Conservation (phyloP, 768 basidiomycete genomes). For the Leccinum uliginosum region DNA sequence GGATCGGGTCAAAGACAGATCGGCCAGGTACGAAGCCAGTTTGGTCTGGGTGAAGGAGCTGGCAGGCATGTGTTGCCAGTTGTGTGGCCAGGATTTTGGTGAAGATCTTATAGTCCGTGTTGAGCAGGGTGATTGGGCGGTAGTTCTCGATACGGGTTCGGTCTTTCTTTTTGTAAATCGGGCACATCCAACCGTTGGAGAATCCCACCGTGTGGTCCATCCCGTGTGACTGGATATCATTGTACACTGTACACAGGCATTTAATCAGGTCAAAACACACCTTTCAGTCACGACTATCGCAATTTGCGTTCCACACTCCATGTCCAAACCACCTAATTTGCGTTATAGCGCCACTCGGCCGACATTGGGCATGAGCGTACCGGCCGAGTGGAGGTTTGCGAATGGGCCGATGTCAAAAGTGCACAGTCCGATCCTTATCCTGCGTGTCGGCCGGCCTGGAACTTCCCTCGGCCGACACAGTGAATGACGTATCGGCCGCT, state of each 20-base stretch:
- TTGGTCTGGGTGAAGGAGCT: slow-evolving; percentile 22
- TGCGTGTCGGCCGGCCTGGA: too few species aligned
- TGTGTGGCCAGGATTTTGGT: slow-evolving; percentile 22
- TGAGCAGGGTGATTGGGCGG: slow-evolving; percentile 34
- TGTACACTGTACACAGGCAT: neutral
- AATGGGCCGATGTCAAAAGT: too few species aligned
- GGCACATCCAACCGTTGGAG: neutral
- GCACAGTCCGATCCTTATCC: too few species aligned
- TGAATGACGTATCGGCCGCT: too few species aligned
- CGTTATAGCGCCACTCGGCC: too few species aligned
- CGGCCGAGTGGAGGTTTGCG: too few species aligned
- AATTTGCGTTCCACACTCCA: too few species aligned
- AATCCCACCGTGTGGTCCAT: neutral
- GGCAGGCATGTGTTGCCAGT: slow-evolving; percentile 16
- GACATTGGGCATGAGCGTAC: too few species aligned
- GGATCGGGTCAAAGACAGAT: slow-evolving; percentile 31
- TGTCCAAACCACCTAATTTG: too few species aligned
- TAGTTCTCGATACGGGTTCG: slow-evolving; percentile 13
- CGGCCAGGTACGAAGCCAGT: slow-evolving; percentile 34
- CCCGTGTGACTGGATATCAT: neutral
- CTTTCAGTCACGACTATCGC: too few species aligned
- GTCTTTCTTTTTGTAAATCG: neutral
- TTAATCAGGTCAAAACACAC: neutral
- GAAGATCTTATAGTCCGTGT: slow-evolving; percentile 32
- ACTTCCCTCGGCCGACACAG: too few species aligned